Conservation (phyloP, 1,284 basidiomycete genomes). For the Cutaneotrichosporon arboriforme region DNA sequence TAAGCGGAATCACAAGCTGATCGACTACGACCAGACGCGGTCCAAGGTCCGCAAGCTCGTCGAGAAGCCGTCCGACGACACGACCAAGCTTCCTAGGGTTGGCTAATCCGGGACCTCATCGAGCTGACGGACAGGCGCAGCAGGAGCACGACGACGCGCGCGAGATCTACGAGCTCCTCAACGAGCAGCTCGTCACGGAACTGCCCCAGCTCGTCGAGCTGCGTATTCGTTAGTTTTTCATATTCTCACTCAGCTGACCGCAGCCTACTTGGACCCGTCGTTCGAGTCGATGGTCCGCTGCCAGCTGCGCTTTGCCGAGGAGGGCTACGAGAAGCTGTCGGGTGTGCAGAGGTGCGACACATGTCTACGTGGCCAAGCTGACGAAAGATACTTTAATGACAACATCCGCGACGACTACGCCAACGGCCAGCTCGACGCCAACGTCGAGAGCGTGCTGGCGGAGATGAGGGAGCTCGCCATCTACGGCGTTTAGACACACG, state of each 20-base stretch:
- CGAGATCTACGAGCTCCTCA: conserved; percentile 87
- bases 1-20: conserved; percentile 94
- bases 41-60: conserved; percentile 81
- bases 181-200: conserved; percentile 84
- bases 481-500: conserved; percentile 50
- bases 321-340: conserved; percentile 96
- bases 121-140: conserved; percentile 61
- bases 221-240: conserved; percentile 62
- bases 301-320: conserved; percentile 94
- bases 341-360: conserved; percentile 73
- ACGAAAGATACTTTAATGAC: conserved; percentile 67
- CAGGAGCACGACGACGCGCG: conserved; percentile 90
- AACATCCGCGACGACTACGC: conserved; percentile 93
- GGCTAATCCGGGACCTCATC: conserved; percentile 20
- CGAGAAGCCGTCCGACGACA: conserved; percentile 91
- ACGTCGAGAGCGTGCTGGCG: conserved; percentile 88
- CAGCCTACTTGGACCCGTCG: conserved; percentile 85
- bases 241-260: neutral
- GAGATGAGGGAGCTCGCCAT: conserved; percentile 97
- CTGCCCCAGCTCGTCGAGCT: conserved; percentile 89
- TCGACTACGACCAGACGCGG: conserved; percentile 92
- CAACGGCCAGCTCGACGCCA: conserved; percentile 87
- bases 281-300: conserved; percentile 99
- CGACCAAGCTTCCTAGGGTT: conserved; percentile 80
- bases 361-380: conserved; percentile 47